These are phyloP conservation scores for Xylariaceae sp. DNA, from an alignment of 2,329 filamentous ascomycete genomes.

Conservation along the genomic window DNA sequence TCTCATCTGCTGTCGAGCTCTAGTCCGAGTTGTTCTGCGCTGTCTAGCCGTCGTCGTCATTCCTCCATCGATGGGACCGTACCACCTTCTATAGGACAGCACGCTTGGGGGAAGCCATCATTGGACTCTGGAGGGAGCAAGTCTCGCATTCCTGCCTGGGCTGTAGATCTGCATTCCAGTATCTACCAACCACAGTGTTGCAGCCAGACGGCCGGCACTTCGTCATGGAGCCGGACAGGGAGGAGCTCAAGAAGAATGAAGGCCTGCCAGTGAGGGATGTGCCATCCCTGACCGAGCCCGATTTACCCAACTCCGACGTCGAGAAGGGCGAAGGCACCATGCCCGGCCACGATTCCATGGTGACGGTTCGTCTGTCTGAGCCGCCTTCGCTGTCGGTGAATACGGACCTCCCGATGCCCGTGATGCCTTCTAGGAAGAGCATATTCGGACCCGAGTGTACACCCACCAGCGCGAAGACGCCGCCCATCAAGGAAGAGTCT, in stretches of 20 bases:
- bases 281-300: constrained; percentile 12
- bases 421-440: constrained; percentile 21
- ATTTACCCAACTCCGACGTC: constrained; percentile 13
- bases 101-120: too few relatives aligned
- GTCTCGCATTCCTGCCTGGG: constrained; percentile 18
- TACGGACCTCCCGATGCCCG: constrained; percentile 28
- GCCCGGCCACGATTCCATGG: constrained; percentile 59
- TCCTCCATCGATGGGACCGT: too few relatives aligned
- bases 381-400: constrained; percentile 45
- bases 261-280: constrained; percentile 7
- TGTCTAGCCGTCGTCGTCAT: too few relatives aligned
- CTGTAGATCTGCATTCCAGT: constrained; percentile 22
- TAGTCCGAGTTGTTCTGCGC: too few relatives aligned
- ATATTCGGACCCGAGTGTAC: constrained; percentile 25
- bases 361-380: constrained; percentile 68
- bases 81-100: too few relatives aligned
- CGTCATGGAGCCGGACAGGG: constrained; percentile 21
- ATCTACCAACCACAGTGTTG: constrained; percentile 15
- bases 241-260: constrained; percentile 15
- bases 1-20: too few relatives aligned
- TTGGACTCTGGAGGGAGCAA: constrained; percentile 13
- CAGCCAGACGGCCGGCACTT: constrained; percentile 12
- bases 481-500: constrained; percentile 7
- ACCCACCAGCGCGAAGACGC: constrained; percentile 21
- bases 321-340: constrained; percentile 16